Evolutionary conservation across 1,139 yeast species (phyloP), one percentile per base, ranked within the genome.

Genomic region (Geotrichum histeridarum): DNA sequence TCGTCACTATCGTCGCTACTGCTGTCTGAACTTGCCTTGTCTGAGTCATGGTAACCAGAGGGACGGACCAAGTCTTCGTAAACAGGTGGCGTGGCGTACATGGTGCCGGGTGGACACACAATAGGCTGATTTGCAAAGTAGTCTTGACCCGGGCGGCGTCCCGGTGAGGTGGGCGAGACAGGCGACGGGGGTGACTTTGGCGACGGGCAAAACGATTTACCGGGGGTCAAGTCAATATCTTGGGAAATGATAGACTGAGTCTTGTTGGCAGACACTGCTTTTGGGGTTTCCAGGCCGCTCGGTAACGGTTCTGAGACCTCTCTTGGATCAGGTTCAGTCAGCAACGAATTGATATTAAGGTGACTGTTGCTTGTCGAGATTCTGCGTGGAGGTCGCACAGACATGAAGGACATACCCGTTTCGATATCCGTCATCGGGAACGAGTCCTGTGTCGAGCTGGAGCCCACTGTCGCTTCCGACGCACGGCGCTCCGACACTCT

Each of bases 331-430:
- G 45, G 36, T 11, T 47, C 53, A 36, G 9, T 42, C 8, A 53
- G 39, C 18, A 53, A 48, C 4, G 50, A 48, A 37, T 46, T 48
- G 4, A 53, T 43, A 31, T 53, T 45, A 12, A 44, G 42, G 12
- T 47, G 42, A 22, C 46, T 51, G 18, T 14, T n/a, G 31, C 31
- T 38, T 2, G 36, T 7, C 4, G 35, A 9, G 15, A 35, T n/a
- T 2, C 36, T n/a, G 8, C 52, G 42, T 8, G 44, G 44, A 14
- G 48, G 33, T 8, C 15, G 27, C 32, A n/a, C 14, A 7, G 41
- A n/a, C 15, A 9, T 43, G 47, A 4, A 31, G 4, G 48, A 32
- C 22, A 22, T 8, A 17, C 17, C 18, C 17, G 31, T 8, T 8
- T 35, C 48, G 9, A 35, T 30, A n/a, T 33, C 48, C n/a, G 43